Conservation (phyloP, 805 yeast genomes). For the Starmerella tilneyi region DNA sequence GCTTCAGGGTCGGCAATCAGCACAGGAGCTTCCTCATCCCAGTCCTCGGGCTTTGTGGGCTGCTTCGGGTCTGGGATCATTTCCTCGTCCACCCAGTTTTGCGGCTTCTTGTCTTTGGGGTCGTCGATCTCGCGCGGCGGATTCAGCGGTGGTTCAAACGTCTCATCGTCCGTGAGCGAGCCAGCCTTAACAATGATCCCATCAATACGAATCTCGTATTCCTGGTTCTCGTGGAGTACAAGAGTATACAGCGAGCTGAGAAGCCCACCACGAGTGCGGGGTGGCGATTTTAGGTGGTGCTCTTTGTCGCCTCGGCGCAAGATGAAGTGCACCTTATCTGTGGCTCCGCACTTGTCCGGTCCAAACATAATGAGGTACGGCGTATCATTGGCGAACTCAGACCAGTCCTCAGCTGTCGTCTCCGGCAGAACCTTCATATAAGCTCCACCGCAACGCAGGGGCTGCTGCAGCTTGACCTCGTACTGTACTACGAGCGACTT, state of each 20-base stretch:
- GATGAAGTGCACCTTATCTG: conserved; percentile 72
- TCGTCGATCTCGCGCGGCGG: conserved; percentile 59
- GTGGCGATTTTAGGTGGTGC: conserved; percentile 57
- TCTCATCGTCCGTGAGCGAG: conserved; percentile 44
- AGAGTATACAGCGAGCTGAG: conserved; percentile 62
- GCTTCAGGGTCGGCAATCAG: conserved; percentile 59
- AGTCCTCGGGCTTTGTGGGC: conserved; percentile 64
- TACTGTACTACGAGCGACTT: conserved; percentile 74
- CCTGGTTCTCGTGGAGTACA: conserved; percentile 52
- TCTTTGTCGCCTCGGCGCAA: conserved; percentile 50
- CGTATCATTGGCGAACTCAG: conserved; percentile 51
- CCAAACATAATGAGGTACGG: conserved; percentile 88
- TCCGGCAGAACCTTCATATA: conserved; percentile 62
- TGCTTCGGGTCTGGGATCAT: conserved; percentile 57
- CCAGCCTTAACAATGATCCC: conserved; percentile 69
- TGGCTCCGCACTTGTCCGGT: conserved; percentile 79
- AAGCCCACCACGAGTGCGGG: conserved; percentile 49
- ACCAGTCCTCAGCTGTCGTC: conserved; percentile 32
- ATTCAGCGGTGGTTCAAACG: conserved; percentile 54
- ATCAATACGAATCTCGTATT: conserved; percentile 70
- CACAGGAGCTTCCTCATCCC: conserved; percentile 65
- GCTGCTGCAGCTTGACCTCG: conserved; percentile 75
- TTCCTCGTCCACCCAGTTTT: conserved; percentile 68
- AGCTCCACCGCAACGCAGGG: conserved; percentile 79
- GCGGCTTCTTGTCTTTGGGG: conserved; percentile 53